These are phyloP conservation scores for Escallonia rubra DNA, from an alignment of 129 eudicot species.

Conservation along the genomic window DNA sequence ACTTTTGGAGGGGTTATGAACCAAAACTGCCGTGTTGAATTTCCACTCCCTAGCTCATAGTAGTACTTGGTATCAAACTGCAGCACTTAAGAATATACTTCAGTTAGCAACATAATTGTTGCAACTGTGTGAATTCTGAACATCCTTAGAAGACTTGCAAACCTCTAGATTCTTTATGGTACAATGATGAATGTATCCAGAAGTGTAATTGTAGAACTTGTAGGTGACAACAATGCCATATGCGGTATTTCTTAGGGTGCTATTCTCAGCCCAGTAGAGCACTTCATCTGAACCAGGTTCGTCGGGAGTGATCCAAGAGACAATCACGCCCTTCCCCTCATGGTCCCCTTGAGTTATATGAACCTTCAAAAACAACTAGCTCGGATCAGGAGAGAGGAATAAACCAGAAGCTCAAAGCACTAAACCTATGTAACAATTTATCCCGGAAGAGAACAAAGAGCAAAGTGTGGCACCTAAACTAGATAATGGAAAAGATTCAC, in stretches of 20 bases:
- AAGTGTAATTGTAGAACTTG: slow-evolving; percentile 76
- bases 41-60: slow-evolving; percentile 61
- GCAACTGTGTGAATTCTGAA: slow-evolving; percentile 1
- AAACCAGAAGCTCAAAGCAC: background rate
- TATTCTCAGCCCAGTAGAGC: slow-evolving; percentile 62
- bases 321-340: slow-evolving; percentile 67
- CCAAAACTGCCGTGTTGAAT: slow-evolving; percentile 59
- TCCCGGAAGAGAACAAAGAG: background rate
- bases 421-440: background rate
- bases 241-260: slow-evolving; percentile 26
- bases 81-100: slow-evolving; percentile 12
- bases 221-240: slow-evolving; percentile 54
- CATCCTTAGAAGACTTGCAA: background rate
- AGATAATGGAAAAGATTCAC: no score
- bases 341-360: slow-evolving; percentile 95
- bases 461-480: background rate
- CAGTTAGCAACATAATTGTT: background rate
- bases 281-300: slow-evolving; percentile 72
- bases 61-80: slow-evolving; percentile 83
- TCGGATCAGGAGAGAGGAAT: background rate
- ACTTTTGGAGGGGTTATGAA: slow-evolving; percentile 74
- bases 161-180: slow-evolving; percentile 63
- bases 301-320: slow-evolving; percentile 77
- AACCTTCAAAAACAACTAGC: slow-evolving; percentile 44
- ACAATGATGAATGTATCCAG: slow-evolving; percentile 94